phyloP scores from a whole-genome alignment of 371 early-diverging fungal genomes.

The Choanephora cucurbitarum region DNA sequence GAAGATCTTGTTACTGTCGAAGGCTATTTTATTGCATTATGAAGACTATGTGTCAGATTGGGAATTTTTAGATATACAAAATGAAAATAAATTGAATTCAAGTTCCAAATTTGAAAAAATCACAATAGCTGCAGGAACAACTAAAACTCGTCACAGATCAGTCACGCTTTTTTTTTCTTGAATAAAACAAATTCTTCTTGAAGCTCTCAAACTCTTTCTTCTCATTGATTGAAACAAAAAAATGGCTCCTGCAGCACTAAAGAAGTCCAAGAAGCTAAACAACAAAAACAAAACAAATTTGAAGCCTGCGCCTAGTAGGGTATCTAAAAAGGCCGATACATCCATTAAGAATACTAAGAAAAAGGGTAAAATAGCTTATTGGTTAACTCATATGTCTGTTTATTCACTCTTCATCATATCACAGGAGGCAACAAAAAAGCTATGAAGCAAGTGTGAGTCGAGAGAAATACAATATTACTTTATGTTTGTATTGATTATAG shows the following conservation, averaged over 20 bases:
- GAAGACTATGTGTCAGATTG: no score
- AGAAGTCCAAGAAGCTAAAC: not conserved
- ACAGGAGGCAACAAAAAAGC: constrained; percentile 1
- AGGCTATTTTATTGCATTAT: no score
- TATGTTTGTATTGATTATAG: not conserved
- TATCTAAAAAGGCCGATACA: not conserved
- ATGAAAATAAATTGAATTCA: no score
- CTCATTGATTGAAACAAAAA: not conserved
- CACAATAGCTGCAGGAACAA: no score
- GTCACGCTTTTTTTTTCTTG: no score
- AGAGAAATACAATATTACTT: no score
- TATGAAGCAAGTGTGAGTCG: constrained; percentile 11
- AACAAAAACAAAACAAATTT: not conserved
- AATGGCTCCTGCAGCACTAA: not conserved
- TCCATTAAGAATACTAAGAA: not conserved
- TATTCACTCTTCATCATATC: not conserved
- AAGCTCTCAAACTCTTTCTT: no score
- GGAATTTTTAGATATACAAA: no score
- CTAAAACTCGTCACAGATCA: no score
- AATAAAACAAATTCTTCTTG: no score
- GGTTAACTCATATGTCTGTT: not conserved
- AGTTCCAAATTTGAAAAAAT: no score
- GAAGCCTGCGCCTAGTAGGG: not conserved
- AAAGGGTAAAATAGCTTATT: not conserved
- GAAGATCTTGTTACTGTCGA: no score